Conservation (phyloP, 169 alveolate species). For the Perkinsus chesapeaki region DNA sequence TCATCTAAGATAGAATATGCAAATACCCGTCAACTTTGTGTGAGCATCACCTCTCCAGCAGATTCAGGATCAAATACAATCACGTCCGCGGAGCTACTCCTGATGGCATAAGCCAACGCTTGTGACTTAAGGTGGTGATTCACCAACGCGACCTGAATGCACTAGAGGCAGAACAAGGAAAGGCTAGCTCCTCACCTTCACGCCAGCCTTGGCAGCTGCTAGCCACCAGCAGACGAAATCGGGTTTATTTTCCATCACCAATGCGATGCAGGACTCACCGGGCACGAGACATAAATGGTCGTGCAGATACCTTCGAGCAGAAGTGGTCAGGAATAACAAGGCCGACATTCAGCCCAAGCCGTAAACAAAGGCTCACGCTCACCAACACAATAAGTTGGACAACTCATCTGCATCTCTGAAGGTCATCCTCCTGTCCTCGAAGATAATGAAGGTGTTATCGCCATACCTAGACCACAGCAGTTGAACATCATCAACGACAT, state of each 20-base stretch:
- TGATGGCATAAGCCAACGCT: neutral
- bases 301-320: neutral
- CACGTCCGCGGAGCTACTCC: neutral
- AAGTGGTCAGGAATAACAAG: no score
- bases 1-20: neutral
- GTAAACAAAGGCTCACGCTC: no score
- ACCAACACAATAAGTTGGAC: neutral
- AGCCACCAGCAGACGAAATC: slow-evolving; percentile 19
- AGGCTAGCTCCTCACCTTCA: neutral
- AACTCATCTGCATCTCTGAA: neutral
- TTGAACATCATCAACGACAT: no score
- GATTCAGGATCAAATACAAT: neutral
- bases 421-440: slow-evolving; percentile 6
- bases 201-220: neutral
- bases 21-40: neutral
- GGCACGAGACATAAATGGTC: neutral
- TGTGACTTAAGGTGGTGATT: neutral
- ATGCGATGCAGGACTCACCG: neutral
- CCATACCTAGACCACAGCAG: neutral
- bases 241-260: neutral
- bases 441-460: neutral
- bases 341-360: no score
- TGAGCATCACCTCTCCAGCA: neutral
- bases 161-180: neutral
- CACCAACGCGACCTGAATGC: neutral